Base-by-base conservation (phyloP, 306 rosid species). In the Fragaria iinumae region DNA sequence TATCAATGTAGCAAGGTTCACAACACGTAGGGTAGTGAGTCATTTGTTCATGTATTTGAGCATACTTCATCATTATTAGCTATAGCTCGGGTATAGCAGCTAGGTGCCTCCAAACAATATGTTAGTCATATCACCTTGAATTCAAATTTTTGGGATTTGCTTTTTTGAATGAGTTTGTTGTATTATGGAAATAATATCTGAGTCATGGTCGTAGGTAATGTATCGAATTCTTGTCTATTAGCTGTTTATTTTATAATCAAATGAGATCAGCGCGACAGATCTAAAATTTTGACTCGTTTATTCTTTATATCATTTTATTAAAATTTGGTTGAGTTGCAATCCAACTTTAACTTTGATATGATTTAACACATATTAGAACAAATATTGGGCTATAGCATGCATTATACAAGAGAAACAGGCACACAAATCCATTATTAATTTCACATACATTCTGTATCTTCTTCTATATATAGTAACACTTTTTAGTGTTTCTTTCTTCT, bases 101-200 rank as follows among this genome's bases (percentile, higher is more conserved):
- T 57, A 27, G 11, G 32, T 60, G 34, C 25, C 65, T 59, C 65
- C 67, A 62, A 62, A 32, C 67, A 16, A n/a, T 2, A 29, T 27
- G 67, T 62, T 39, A 62, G 67, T 62, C 67, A 62, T 62, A 62
- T 62, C 67, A 62, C 4, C 13, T 62, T 62, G 21, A 29, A 62
- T 62, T 62, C 60, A 18, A 55, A 8, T 20, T 8, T 20, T 55
- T 55, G 27, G n/a, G 25, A 55, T n/a, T 20, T 62, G 41, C 41
- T 2, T 62, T 29, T 6, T 29, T 25, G 38, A 29, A 39, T 25
- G 16, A 4, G 39, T 27, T 29, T 29, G 41, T 62, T 27, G 43
- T 17, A 62, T 62, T 29, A 12, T 29, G 6, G 2, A 6, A 29
- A 14, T 29, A 2, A 62, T 55, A 55, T n/a, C 60, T 3, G 0